These are phyloP conservation scores for Beauveria varroae DNA, from an alignment of 2,329 filamentous ascomycete species.

Conservation along the genomic window DNA sequence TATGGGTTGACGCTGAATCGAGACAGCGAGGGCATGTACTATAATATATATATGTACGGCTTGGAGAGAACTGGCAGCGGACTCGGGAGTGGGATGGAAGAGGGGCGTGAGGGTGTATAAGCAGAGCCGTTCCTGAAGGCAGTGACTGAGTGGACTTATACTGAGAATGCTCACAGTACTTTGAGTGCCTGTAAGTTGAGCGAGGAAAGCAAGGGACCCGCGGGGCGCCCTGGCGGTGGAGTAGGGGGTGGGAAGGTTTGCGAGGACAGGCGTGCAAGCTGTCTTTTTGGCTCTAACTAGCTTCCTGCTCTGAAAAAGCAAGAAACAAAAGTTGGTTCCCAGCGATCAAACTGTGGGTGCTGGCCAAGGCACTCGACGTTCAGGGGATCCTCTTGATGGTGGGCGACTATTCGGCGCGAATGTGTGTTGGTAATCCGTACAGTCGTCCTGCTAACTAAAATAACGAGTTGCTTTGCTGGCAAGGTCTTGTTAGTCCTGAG, in stretches of 20 bases:
- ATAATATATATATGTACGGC: slow-evolving; percentile 5
- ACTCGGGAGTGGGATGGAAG: background rate
- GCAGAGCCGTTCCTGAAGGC: slow-evolving; percentile 1
- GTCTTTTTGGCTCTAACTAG: background rate
- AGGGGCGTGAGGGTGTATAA: background rate
- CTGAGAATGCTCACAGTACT: too few species aligned
- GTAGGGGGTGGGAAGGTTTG: background rate
- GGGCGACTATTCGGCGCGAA: background rate
- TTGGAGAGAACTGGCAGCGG: background rate
- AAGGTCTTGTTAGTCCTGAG: background rate
- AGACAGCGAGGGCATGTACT: slow-evolving; percentile 1
- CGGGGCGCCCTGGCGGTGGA: background rate
- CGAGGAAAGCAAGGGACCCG: background rate
- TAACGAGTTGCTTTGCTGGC: background rate
- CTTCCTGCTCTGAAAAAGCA: background rate
- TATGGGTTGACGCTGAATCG: background rate
- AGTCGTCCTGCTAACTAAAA: background rate
- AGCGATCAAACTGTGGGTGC: slow-evolving; percentile 8
- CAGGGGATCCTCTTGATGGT: background rate
- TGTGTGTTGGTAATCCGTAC: background rate
- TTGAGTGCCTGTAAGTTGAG: background rate
- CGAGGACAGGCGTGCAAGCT: background rate
- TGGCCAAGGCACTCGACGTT: background rate
- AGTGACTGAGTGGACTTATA: background rate
- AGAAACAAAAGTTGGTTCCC: background rate